These are phyloP conservation scores for Saccharomyces uvarum DNA, from an alignment of 1,139 yeast genomes.

Conservation along the genomic window DNA sequence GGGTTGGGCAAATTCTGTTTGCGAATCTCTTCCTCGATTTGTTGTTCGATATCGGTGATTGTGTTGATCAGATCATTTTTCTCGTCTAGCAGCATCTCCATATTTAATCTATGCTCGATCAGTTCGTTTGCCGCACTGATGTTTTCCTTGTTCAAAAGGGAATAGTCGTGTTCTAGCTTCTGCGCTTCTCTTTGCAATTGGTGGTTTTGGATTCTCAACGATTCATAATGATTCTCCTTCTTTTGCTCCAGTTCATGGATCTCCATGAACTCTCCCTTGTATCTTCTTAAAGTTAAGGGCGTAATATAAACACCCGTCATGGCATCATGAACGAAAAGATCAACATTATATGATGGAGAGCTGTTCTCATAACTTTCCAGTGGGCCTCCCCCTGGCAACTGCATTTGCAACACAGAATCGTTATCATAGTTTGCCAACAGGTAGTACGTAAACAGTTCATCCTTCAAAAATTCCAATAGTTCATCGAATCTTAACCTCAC, in stretches of 20 bases:
- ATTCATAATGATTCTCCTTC: constrained; percentile 60
- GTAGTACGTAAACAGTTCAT: constrained; percentile 57
- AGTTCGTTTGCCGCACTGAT: constrained; percentile 63
- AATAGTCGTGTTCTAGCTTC: constrained; percentile 59
- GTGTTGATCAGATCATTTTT: constrained; percentile 50
- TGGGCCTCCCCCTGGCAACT: constrained; percentile 5
- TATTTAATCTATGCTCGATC: constrained; percentile 51
- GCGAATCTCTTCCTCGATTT: constrained; percentile 27
- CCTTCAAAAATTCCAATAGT: constrained; percentile 68
- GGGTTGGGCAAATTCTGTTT: constrained; percentile 25
- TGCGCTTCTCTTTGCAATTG: constrained; percentile 65
- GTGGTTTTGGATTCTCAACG: constrained; percentile 57
- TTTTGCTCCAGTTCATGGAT: constrained; percentile 59
- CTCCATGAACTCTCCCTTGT: constrained; percentile 64
- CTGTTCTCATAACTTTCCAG: constrained; percentile 6
- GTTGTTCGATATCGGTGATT: constrained; percentile 40
- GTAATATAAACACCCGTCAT: constrained; percentile 53
- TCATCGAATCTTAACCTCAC: constrained; percentile 65
- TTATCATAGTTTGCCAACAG: constrained; percentile 39
- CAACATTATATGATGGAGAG: constrained; percentile 45
- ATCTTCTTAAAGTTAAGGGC: constrained; percentile 63
- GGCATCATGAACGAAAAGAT: constrained; percentile 68
- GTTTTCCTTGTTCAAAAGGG: constrained; percentile 68
- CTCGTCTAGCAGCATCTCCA: constrained; percentile 57
- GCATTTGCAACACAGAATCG: neutral